Conservation (phyloP, 164 flowering plant genomes). For the Aristolochia contorta region DNA sequence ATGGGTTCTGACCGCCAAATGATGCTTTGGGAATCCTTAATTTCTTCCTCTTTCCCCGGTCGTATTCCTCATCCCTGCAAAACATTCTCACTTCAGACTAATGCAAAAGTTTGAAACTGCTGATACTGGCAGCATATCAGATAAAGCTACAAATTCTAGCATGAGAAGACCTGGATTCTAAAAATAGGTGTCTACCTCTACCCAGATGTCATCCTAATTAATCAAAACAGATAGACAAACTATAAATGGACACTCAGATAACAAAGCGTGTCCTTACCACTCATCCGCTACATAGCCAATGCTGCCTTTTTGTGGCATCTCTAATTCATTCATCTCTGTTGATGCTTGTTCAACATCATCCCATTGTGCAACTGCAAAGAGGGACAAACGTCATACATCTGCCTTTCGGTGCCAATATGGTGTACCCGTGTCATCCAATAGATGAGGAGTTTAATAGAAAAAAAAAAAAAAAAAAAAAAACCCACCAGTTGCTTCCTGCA, state of each 20-base stretch:
- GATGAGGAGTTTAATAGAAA: background rate
- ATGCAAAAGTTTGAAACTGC: background rate
- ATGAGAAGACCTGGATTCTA: too few relatives aligned
- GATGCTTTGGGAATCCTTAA: conserved; percentile 21
- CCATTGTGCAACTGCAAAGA: conserved; percentile 69
- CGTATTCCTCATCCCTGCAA: conserved; percentile 86
- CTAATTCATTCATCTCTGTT: conserved; percentile 10
- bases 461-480: background rate
- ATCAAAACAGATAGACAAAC: background rate
- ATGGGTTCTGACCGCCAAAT: conserved; percentile 59
- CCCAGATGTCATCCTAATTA: too few relatives aligned
- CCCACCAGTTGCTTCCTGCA: conserved; percentile 42
- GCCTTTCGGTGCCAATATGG: background rate
- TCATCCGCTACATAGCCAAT: conserved; percentile 81
- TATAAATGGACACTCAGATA: background rate
- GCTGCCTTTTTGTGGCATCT: conserved; percentile 13
- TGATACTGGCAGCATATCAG: background rate
- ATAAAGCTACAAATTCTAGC: background rate
- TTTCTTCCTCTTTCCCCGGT: conserved; percentile 82
- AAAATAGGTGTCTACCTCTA: too few relatives aligned
- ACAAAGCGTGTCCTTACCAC: conserved; percentile 41
- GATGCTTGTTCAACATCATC: conserved; percentile 36
- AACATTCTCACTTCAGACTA: background rate
- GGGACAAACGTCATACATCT: background rate
- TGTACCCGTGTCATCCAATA: background rate